These are phyloP conservation scores for Penicillium crustosum DNA, from an alignment of 2,329 filamentous ascomycete species.

Conservation along the genomic window DNA sequence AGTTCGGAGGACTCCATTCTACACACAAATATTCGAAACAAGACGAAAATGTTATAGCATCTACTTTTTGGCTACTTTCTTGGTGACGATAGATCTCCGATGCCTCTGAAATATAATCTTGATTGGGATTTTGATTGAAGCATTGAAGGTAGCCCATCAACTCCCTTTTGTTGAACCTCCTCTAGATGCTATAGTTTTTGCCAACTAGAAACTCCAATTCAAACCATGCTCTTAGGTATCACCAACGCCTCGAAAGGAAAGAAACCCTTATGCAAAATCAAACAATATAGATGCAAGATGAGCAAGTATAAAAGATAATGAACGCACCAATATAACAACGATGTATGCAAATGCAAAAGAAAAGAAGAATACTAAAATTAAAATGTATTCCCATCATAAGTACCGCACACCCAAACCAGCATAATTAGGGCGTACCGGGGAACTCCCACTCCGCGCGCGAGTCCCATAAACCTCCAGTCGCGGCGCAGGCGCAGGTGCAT, in stretches of 20 bases:
- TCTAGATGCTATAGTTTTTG: constrained; percentile 1
- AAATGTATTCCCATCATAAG: neutral
- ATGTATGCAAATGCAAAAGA: neutral
- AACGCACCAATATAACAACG: neutral
- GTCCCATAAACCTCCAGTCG: constrained; percentile 17
- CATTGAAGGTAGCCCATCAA: neutral
- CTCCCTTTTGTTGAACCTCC: neutral
- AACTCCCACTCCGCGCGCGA: constrained; percentile 36
- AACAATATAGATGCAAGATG: neutral
- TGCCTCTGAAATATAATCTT: neutral
- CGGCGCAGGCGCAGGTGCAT: constrained; percentile 12
- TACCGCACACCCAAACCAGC: constrained; percentile 25
- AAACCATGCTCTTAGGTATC: neutral
- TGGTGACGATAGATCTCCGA: neutral
- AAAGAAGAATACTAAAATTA: neutral
- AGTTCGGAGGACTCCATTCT: neutral
- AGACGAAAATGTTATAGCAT: too few species aligned
- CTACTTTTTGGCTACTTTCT: too few species aligned
- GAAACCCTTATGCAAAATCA: neutral
- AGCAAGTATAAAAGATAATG: neutral
- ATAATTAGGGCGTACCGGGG: constrained; percentile 29
- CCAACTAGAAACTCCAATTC: neutral
- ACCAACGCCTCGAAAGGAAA: neutral
- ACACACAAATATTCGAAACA: too few species aligned
- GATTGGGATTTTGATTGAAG: neutral